Percentiles rank a stretch among this genome's conserved stretches.
Conservation (phyloP, 495 filamentous ascomycete genomes). For the Antarctomyces pellizariae region DNA sequence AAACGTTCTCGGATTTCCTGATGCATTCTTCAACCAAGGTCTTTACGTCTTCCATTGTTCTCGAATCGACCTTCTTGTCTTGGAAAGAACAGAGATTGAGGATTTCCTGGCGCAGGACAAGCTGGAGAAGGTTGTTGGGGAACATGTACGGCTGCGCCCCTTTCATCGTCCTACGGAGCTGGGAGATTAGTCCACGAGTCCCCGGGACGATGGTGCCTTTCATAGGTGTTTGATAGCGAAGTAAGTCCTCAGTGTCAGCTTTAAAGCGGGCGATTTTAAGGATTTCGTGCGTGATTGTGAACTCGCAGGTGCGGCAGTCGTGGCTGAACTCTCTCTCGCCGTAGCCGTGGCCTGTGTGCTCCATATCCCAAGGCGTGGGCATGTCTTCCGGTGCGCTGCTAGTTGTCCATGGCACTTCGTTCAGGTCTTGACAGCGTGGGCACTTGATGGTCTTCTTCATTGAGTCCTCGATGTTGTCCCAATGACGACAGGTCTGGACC, state of each 20-base stretch:
- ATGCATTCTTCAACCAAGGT: conserved; percentile 21
- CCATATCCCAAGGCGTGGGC: conserved; percentile 2
- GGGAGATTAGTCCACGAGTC: conserved; percentile 15
- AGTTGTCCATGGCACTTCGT: conserved; percentile 36
- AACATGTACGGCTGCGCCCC: conserved; percentile 22
- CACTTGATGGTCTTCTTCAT: conserved; percentile 27
- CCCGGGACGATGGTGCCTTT: conserved; percentile 31
- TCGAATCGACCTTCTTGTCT: conserved; percentile 7
- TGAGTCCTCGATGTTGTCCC: conserved; percentile 33
- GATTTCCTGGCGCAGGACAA: conserved; percentile 16
- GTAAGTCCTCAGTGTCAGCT: conserved; percentile 10
- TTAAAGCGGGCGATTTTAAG: conserved; percentile 12
- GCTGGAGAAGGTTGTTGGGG: conserved; percentile 33
- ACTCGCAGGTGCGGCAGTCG: conserved; percentile 13
- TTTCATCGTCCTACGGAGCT: background rate
- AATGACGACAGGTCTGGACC: conserved; percentile 24
- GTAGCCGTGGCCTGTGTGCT: conserved; percentile 28
- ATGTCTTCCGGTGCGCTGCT: conserved; percentile 17
- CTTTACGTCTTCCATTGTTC: conserved; percentile 21
- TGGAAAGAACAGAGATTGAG: conserved; percentile 12
- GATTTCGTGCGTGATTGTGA: conserved; percentile 9
- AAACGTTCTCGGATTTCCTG: too few species aligned
- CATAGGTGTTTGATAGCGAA: conserved; percentile 11
- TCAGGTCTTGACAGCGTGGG: conserved; percentile 22
- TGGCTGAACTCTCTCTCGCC: conserved; percentile 34